These are phyloP conservation scores for Fusarium scirpi DNA, from an alignment of 2,329 filamentous ascomycete species.

Conservation along the genomic window DNA sequence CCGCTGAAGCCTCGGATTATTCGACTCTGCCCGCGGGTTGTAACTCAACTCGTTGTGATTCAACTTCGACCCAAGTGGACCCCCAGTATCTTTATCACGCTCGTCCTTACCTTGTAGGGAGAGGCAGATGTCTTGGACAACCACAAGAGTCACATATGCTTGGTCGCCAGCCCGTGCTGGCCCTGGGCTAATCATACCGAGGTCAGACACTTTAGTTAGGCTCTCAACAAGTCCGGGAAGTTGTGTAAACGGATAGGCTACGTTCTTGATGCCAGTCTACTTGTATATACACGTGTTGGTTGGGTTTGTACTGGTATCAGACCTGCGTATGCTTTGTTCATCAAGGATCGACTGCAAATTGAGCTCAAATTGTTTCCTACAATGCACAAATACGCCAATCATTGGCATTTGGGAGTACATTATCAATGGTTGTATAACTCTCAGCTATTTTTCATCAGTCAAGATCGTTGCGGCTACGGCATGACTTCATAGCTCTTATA, in stretches of 20 bases:
- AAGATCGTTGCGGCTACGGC: background rate
- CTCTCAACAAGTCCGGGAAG: background rate
- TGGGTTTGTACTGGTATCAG: background rate
- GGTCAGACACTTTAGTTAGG: background rate
- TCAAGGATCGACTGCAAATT: conserved; percentile 1
- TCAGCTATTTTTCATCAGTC: background rate
- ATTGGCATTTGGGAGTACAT: background rate
- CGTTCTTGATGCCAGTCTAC: background rate
- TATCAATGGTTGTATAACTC: background rate
- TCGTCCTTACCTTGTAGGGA: background rate
- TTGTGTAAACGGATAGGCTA: background rate
- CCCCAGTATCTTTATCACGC: background rate
- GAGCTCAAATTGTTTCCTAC: background rate
- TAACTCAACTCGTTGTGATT: background rate
- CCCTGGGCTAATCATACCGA: background rate
- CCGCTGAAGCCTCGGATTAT: background rate
- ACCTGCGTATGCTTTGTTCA: background rate
- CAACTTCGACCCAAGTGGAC: background rate
- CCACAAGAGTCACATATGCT: background rate
- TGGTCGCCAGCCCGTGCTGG: background rate
- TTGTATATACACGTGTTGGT: too few species aligned
- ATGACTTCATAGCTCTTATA: background rate
- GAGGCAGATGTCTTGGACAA: background rate
- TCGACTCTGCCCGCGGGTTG: background rate
- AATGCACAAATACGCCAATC: background rate